Evolutionary conservation across 768 basidiomycete genomes (phyloP).

Genomic region (Dioszegia crocea): DNA sequence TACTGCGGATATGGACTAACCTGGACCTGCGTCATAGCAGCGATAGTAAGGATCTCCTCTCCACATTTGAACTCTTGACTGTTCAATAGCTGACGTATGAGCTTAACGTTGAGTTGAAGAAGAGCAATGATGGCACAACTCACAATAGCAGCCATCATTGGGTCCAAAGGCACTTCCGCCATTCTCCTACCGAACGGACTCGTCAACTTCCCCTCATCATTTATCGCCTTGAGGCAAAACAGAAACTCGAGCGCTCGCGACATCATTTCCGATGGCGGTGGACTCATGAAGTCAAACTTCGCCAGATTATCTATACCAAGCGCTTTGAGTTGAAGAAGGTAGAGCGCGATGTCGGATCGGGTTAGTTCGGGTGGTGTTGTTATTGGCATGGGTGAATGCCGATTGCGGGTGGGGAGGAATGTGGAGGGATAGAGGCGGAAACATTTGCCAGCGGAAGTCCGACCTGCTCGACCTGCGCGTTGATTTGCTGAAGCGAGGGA

Average conservation of each 20-base stretch:
- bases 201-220: conserved; percentile 67
- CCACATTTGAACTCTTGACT: conserved; percentile 84
- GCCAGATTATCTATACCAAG: conserved; percentile 92
- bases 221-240: conserved; percentile 74
- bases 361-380: conserved; percentile 85
- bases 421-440: conserved; percentile 80
- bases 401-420: conserved; percentile 53
- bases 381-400: conserved; percentile 54
- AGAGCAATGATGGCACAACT: conserved; percentile 32
- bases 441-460: conserved; percentile 86
- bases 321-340: conserved; percentile 88
- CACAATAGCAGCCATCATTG: conserved; percentile 91
- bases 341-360: conserved; percentile 82
- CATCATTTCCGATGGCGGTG: conserved; percentile 80
- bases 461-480: conserved; percentile 88
- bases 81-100: conserved; percentile 63
- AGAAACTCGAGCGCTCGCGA: conserved; percentile 80
- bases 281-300: conserved; percentile 85
- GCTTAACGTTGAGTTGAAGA: background rate
- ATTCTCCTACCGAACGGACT: conserved; percentile 76
- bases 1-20: no score
- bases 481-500: conserved; percentile 88
- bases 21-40: conserved; percentile 91
- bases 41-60: conserved; percentile 91
- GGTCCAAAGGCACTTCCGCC: conserved; percentile 90